phyloP scores from a whole-genome alignment of 768 basidiomycete species.

The Leucocoprinus leucothites region DNA sequence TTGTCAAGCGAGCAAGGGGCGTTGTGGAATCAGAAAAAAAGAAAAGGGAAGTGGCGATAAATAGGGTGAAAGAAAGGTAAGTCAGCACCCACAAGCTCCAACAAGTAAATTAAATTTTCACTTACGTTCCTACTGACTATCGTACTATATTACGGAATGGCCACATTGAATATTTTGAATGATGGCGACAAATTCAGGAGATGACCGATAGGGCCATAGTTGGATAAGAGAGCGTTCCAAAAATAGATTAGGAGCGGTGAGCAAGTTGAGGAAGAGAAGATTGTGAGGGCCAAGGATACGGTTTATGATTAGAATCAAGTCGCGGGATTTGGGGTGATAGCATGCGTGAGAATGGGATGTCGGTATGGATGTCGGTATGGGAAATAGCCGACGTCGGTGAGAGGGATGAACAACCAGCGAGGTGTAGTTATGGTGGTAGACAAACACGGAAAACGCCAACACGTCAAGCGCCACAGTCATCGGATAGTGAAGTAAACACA shows the following conservation, averaged over 20 bases:
- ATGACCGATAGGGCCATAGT: not conserved
- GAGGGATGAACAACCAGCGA: no score
- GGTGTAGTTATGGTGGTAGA: no score
- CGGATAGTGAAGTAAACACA: no score
- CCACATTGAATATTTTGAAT: not conserved
- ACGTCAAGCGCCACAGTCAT: no score
- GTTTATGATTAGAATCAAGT: no score
- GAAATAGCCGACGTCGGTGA: no score
- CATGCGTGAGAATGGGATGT: no score
- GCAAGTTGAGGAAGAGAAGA: not conserved
- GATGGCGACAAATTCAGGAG: not conserved
- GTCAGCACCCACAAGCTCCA: not conserved
- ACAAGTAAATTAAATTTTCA: not conserved
- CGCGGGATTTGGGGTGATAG: no score
- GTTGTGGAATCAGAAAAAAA: not conserved
- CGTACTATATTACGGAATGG: not conserved
- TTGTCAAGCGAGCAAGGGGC: not conserved
- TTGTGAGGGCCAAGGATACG: not conserved
- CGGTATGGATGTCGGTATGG: no score
- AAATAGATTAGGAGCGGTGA: not conserved
- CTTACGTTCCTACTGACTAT: conserved; percentile 11
- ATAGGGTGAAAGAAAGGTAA: not conserved
- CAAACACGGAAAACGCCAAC: no score
- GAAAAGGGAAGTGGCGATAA: not conserved
- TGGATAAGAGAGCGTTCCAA: not conserved